Evolutionary conservation across 106 monocot species (phyloP), one percentile per base, ranked within the genome.

Genomic region (Dioscorea dumetorum): DNA sequence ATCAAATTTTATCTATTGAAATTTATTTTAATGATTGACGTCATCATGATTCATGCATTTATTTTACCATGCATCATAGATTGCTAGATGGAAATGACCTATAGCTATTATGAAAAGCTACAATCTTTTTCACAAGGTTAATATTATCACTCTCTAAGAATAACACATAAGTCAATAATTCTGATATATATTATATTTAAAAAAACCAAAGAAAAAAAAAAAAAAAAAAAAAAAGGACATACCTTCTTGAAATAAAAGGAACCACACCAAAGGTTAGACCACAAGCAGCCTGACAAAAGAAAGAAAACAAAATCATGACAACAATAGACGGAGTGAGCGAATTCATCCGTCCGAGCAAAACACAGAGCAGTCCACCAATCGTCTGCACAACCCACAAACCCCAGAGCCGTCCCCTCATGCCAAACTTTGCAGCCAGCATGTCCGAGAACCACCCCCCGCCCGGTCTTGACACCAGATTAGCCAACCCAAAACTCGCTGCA

Each of bases 381-480:
- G 51, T 88, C 84, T 95, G 95, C 48, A 86, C 81, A 2, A 63
- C 4, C 91, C 95, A 95, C 62, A 91, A 63, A 0, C 77, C 79
- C 95, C 91, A 95, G 23, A 95, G 68, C 83, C 95, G 83, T 18
- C 95, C 95, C 60, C 91, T 79, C 95, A 95, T 95, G 12, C 91
- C 95, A 48, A 63, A 80, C 75, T 62, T 70, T 34, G 9, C 9
- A 9, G 82, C 81, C 16, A 91, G 49, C 56, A 23, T 4, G 57
- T 95, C 95, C 0, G 95, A 95, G n/a, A 91, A 50, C 48, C 48
- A 73, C 5, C 95, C 95, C 0, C 95, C 95, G 0, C 79, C 88
- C 0, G 95, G 95, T 41, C 95, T 71, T 21, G 91, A 78, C 2
- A 95, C 52, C 11, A 91, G 12, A 73, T 95, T 95, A 0, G 86